Base-by-base conservation (phyloP, 805 yeast species). In the Debaryomyces tyrocola region DNA sequence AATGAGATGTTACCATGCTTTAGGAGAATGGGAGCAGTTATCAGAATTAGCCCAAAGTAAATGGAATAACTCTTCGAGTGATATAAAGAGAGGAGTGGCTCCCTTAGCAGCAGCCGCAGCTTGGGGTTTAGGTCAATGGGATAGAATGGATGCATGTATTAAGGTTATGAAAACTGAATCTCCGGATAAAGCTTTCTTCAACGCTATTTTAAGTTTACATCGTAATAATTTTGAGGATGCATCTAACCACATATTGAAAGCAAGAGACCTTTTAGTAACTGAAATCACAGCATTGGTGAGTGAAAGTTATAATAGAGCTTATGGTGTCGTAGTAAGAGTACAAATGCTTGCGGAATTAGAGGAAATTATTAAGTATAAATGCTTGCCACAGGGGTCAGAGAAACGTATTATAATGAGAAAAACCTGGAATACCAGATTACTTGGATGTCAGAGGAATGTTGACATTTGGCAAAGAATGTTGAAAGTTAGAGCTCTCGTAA, bases 71-170 rank as follows among this genome's bases (percentile, higher is more conserved):
- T 79, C 96, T 0, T 74, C 88, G 1, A 75, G 83, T 24, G 96
- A 90, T 14, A 81, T 83, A 34, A 80, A 84, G 55, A 75, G 96
- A 46, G 81, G 85, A 5, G 90, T 94, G 55, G 99, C 99, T 1
- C 98, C 99, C 0, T 70, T 95, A 44, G 99, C 98, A 0, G 99
- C 99, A 0, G 97, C 98, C 2, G 97, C 99, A 1, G 90, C 98
- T 1, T 94, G 99, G 99, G 97, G 98, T 12, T 73, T 95, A 36
- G 92, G 92, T 1, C 94, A 89, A 60, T 95, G 99, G 99, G 97
- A 90, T 54, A 77, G 88, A 57, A 91, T 95, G 90, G 97, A 89
- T 58, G 80, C 87, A 6, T 94, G 90, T 57, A 91, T 92, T 46
- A 74, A 82, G 53, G 96, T 87, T 1, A 90, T 94, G 96, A 89